A percentile compares a stretch with the other conserved stretches of the same genome.
These are phyloP conservation scores for Cryphonectria nitschkei DNA, from an alignment of 2,329 filamentous ascomycete genomes.

Conservation along the genomic window DNA sequence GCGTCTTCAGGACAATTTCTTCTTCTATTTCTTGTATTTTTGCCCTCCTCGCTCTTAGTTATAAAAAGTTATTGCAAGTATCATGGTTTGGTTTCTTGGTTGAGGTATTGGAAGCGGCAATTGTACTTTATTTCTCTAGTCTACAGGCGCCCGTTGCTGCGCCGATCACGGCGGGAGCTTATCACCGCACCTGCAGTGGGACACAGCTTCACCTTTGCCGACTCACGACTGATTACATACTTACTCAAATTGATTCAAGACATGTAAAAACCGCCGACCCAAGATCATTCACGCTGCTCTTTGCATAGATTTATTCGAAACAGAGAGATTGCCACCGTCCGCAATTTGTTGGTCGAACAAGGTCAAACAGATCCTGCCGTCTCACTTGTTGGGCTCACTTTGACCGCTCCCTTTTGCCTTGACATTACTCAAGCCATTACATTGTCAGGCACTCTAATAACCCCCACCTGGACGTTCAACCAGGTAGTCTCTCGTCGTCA, in stretches of 20 bases:
- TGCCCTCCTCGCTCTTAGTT: neutral
- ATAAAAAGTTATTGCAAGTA: neutral
- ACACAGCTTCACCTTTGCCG: neutral
- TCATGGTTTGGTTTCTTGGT: neutral
- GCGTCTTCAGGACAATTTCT: neutral
- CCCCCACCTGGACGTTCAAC: neutral
- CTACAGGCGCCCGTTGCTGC: neutral
- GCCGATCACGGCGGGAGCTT: constrained; percentile 9
- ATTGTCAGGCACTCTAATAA: neutral
- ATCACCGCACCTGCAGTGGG: neutral
- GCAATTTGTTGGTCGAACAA: too few relatives aligned
- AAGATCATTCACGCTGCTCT: neutral
- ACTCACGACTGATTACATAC: neutral
- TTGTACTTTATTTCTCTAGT: neutral
- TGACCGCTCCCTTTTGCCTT: too few relatives aligned
- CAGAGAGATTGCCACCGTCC: neutral
- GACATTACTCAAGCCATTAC: neutral
- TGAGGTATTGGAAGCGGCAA: too few relatives aligned
- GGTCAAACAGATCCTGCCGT: too few relatives aligned
- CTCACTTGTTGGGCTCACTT: neutral
- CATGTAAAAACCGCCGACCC: neutral
- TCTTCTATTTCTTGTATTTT: neutral
- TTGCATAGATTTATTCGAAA: neutral
- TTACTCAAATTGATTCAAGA: constrained; percentile 4
- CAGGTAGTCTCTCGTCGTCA: neutral